These are phyloP conservation scores for Stephania yunnanensis DNA, from an alignment of 164 flowering plant genomes.

Conservation along the genomic window DNA sequence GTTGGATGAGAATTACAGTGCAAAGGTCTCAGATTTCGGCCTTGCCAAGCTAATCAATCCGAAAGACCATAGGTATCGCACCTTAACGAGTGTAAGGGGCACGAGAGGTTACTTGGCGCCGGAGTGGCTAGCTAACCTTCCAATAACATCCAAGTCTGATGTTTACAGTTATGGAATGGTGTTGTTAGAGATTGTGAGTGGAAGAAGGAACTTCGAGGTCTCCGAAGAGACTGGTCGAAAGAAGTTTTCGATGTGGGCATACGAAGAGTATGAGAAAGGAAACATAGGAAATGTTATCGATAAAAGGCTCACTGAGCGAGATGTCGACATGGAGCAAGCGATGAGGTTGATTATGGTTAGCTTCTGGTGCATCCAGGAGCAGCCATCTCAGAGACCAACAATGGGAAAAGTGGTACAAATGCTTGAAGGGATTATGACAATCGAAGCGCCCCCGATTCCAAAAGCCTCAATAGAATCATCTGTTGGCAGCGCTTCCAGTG, in stretches of 20 bases:
- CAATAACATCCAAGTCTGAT: conserved; percentile 23
- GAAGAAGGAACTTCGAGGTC: conserved; percentile 22
- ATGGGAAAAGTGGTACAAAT: conserved; percentile 40
- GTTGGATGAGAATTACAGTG: conserved; percentile 20
- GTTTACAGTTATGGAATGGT: conserved; percentile 25
- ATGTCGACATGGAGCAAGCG: conserved; percentile 25
- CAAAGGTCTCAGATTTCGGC: conserved; percentile 25
- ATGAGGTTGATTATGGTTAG: conserved; percentile 25
- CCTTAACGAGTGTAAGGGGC: conserved; percentile 22
- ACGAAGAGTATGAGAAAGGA: conserved; percentile 24
- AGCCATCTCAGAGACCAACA: conserved; percentile 30
- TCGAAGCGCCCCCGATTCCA: conserved; percentile 30
- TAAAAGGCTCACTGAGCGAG: conserved; percentile 21
- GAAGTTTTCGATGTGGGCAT: conserved; percentile 23
- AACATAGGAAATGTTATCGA: conserved; percentile 21
- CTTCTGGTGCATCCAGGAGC: conserved; percentile 43
- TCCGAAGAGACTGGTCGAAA: conserved; percentile 13
- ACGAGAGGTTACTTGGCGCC: conserved; percentile 27
- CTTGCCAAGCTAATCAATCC: conserved; percentile 23
- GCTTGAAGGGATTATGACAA: conserved; percentile 30
- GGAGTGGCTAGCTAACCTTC: conserved; percentile 26
- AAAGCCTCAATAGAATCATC: conserved; percentile 24
- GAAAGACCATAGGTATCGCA: conserved; percentile 20
- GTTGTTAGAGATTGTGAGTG: conserved; percentile 24
- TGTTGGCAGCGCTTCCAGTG: conserved; percentile 19